Percentiles rank a stretch among this genome's conserved stretches.
Conservation (phyloP, 805 yeast genomes). For the Saturnispora sanitii region DNA sequence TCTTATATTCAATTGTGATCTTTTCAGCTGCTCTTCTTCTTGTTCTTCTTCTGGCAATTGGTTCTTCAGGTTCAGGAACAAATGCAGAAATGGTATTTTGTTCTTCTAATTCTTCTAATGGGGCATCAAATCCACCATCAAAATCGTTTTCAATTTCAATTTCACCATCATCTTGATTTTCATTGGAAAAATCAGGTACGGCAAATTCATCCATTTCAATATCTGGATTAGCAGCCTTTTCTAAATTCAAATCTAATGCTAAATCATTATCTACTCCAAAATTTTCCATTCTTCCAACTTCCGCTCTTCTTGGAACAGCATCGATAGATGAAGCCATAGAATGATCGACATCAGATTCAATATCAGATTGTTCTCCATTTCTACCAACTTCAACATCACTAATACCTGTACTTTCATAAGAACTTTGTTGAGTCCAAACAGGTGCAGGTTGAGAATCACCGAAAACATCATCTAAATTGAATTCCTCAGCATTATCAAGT, state of each 20-base stretch:
- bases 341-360: background rate
- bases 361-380: constrained; percentile 1
- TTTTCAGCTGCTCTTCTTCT: constrained; percentile 24
- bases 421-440: constrained; percentile 7
- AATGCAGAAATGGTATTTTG: background rate
- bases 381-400: constrained; percentile 17
- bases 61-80: constrained; percentile 5
- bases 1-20: constrained; percentile 22
- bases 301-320: constrained; percentile 19
- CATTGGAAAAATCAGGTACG: constrained; percentile 12
- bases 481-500: constrained; percentile 49
- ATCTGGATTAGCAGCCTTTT: constrained; percentile 5
- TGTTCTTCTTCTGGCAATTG: constrained; percentile 9
- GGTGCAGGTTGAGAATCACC: constrained; percentile 12
- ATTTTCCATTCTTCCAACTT: constrained; percentile 23
- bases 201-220: constrained; percentile 8
- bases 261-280: constrained; percentile 25
- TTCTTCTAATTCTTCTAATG: constrained; percentile 11
- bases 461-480: constrained; percentile 31
- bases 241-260: constrained; percentile 28
- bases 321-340: constrained; percentile 15
- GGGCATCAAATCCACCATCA: constrained; percentile 21
- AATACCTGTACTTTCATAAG: background rate
- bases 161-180: constrained; percentile 31
- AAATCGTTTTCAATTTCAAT: constrained; percentile 34